These are phyloP conservation scores for Peronosclerospora sorghi DNA, from an alignment of 352 stramenopile genomes.

Conservation along the genomic window DNA sequence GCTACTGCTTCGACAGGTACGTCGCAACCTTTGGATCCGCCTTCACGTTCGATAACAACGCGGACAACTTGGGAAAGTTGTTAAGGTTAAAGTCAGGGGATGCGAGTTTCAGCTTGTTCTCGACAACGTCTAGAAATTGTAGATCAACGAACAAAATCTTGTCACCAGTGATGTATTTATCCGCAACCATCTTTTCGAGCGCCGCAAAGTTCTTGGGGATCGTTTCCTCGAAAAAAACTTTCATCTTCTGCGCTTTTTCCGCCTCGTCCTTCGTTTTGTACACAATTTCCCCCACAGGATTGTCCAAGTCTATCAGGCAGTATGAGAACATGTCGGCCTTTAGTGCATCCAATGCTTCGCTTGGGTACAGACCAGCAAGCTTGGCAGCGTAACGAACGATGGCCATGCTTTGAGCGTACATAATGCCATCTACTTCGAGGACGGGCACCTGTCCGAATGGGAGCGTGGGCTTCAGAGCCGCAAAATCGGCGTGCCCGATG, in stretches of 20 bases:
- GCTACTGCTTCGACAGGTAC: slow-evolving; percentile 27
- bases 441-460: slow-evolving; percentile 42
- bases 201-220: slow-evolving; percentile 14
- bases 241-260: slow-evolving; percentile 34
- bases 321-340: slow-evolving; percentile 42
- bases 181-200: slow-evolving; percentile 32
- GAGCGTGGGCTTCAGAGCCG: slow-evolving; percentile 38
- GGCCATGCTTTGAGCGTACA: slow-evolving; percentile 49
- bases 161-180: slow-evolving; percentile 42
- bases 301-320: slow-evolving; percentile 27
- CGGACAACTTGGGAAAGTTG: slow-evolving; percentile 31
- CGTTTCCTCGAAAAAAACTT: slow-evolving; percentile 32
- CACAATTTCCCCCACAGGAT: slow-evolving; percentile 19
- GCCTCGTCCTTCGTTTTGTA: slow-evolving; percentile 24
- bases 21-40: slow-evolving; percentile 27
- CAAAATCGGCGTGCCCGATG: slow-evolving; percentile 17
- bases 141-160: slow-evolving; percentile 43
- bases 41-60: slow-evolving; percentile 28
- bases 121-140: slow-evolving; percentile 31
- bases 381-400: slow-evolving; percentile 47
- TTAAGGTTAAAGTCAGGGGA: slow-evolving; percentile 20
- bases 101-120: slow-evolving; percentile 24
- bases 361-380: slow-evolving; percentile 47
- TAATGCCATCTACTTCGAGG: slow-evolving; percentile 32
- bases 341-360: slow-evolving; percentile 38